Percentiles rank a stretch among this genome's conserved stretches.
phyloP scores from a whole-genome alignment of 2,329 filamentous ascomycete species.

The Verticillium klebahnii region DNA sequence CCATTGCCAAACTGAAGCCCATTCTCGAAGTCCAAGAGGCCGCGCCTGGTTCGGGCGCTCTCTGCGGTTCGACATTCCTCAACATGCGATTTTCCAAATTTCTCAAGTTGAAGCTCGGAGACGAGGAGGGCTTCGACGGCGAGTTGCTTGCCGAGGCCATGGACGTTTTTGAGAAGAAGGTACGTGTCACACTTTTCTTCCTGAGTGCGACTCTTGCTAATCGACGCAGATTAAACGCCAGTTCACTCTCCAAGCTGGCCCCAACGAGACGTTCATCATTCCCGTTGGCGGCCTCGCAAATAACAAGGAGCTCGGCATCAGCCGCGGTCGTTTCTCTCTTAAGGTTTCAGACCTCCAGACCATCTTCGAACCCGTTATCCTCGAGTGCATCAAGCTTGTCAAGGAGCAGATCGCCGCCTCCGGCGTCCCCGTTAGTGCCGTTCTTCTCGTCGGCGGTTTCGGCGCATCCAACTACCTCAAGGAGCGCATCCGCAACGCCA shows the following conservation, averaged over 20 bases:
- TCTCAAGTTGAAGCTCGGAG: slow-evolving; percentile 36
- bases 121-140: slow-evolving; percentile 37
- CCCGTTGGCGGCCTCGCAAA: slow-evolving; percentile 27
- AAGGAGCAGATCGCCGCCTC: slow-evolving; percentile 37
- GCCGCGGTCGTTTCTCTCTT: slow-evolving; percentile 29
- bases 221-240: slow-evolving; percentile 21
- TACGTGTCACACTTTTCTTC: slow-evolving; percentile 2
- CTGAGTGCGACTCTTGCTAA: background rate
- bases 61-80: slow-evolving; percentile 45
- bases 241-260: slow-evolving; percentile 22
- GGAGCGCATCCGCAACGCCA: slow-evolving; percentile 29
- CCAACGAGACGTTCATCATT: slow-evolving; percentile 32
- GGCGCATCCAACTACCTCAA: slow-evolving; percentile 40
- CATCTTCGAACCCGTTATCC: slow-evolving; percentile 39
- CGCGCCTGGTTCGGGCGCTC: slow-evolving; percentile 41
- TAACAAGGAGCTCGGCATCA: slow-evolving; percentile 32
- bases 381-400: slow-evolving; percentile 36
- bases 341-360: slow-evolving; percentile 31
- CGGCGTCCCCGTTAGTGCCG: slow-evolving; percentile 36
- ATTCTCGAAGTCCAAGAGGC: slow-evolving; percentile 43
- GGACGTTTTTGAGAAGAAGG: slow-evolving; percentile 37
- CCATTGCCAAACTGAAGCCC: slow-evolving; percentile 37
- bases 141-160: slow-evolving; percentile 33
- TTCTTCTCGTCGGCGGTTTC: slow-evolving; percentile 46
- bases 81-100: slow-evolving; percentile 42